Evolutionary conservation across 306 rosid genomes (phyloP).

Genomic region (Pyrus pyrifolia): DNA sequence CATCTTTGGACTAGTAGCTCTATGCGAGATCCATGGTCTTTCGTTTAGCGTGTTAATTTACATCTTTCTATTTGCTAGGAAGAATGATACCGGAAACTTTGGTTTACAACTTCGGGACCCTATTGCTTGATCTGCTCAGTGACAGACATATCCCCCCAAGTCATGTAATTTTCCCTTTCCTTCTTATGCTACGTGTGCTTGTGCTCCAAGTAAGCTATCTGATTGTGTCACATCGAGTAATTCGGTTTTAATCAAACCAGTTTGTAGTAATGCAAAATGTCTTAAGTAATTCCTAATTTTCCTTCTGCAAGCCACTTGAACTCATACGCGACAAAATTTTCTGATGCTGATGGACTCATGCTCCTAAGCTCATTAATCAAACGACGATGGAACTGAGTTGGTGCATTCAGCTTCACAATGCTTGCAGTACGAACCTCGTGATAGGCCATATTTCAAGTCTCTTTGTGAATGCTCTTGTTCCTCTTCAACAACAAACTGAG

Average conservation of each 20-base stretch:
- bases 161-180: constrained; percentile 43
- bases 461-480: constrained; percentile 60
- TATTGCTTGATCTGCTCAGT: constrained; percentile 76
- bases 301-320: constrained; percentile 62
- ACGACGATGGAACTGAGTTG: constrained; percentile 74
- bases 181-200: background rate
- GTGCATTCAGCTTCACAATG: constrained; percentile 80
- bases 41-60: background rate
- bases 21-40: background rate
- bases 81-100: constrained; percentile 69
- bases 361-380: constrained; percentile 79
- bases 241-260: background rate
- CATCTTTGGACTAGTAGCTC: background rate
- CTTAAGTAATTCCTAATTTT: constrained; percentile 1
- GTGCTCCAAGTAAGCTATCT: background rate
- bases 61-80: constrained; percentile 44
- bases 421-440: constrained; percentile 78
- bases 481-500: constrained; percentile 78
- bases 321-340: constrained; percentile 70
- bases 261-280: background rate
- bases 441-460: constrained; percentile 81
- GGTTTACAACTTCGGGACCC: constrained; percentile 75
- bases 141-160: constrained; percentile 86
- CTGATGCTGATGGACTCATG: constrained; percentile 76
- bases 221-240: background rate